A percentile compares a stretch with the other conserved stretches of the same genome.
Evolutionary conservation across 208 protist genomes (phyloP).

Genomic region (Sergeia podlipaevii): DNA sequence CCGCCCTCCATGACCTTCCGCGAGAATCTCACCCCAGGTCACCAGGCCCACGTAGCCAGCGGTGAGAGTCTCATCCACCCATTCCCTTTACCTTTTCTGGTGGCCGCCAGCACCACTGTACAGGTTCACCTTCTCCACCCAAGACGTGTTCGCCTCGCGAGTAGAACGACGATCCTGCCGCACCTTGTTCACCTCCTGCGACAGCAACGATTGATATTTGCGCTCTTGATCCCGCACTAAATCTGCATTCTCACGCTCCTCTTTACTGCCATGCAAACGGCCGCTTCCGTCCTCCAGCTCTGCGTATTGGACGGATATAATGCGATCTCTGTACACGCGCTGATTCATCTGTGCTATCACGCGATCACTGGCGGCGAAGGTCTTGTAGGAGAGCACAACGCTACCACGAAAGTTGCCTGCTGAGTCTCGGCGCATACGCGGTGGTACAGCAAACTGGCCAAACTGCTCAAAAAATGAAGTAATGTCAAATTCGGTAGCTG

Average conservation of each 20-base stretch:
- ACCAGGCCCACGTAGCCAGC: too few relatives aligned
- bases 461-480: conserved; percentile 78
- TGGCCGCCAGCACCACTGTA: conserved; percentile 1
- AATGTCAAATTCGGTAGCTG: conserved; percentile 73
- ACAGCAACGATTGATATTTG: conserved; percentile 57
- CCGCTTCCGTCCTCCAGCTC: conserved; percentile 82
- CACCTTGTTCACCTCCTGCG: conserved; percentile 34
- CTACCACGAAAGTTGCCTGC: conserved; percentile 74
- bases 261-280: conserved; percentile 57
- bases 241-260: conserved; percentile 75
- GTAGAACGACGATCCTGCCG: conserved; percentile 32
- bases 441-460: conserved; percentile 74
- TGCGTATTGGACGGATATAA: conserved; percentile 74
- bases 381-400: conserved; percentile 75
- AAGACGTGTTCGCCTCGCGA: conserved; percentile 51
- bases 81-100: not conserved
- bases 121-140: conserved; percentile 41
- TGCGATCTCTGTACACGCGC: conserved; percentile 53
- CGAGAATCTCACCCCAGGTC: too few relatives aligned
- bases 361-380: conserved; percentile 65
- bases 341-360: conserved; percentile 75
- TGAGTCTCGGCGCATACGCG: conserved; percentile 74
- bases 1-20: too few relatives aligned
- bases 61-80: too few relatives aligned
- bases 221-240: conserved; percentile 65